phyloP scores from a whole-genome alignment of 2,329 filamentous ascomycete species.

The Xylaria sp. region DNA sequence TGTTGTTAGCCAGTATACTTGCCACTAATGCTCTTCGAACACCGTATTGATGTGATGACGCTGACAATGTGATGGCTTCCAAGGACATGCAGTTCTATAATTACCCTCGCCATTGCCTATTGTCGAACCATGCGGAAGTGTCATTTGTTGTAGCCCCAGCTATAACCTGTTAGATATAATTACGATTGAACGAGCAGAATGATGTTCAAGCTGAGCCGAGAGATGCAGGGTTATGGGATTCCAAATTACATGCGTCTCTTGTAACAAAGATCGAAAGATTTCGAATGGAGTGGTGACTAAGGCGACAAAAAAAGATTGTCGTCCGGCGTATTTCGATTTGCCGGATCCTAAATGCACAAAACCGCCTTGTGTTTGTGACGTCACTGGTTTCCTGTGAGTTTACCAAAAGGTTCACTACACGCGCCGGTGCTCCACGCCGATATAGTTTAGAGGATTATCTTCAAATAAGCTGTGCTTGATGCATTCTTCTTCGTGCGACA shows the following conservation, averaged over 20 bases:
- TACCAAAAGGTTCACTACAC: background rate
- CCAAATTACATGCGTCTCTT: background rate
- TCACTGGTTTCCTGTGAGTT: background rate
- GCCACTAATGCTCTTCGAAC: slow-evolving; percentile 20
- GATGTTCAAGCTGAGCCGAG: background rate
- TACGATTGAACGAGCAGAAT: background rate
- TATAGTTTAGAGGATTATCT: background rate
- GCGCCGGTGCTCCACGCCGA: background rate
- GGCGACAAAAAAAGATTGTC: background rate
- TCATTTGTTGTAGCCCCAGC: background rate
- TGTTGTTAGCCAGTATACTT: slow-evolving; percentile 15
- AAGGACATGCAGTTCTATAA: slow-evolving; percentile 2
- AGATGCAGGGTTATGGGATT: background rate
- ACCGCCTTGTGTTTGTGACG: background rate
- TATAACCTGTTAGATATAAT: background rate
- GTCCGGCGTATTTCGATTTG: background rate
- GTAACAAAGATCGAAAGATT: background rate
- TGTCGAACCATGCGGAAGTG: background rate
- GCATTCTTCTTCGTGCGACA: background rate
- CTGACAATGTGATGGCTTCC: slow-evolving; percentile 5
- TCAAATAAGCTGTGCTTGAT: background rate
- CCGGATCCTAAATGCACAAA: background rate
- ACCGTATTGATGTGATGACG: slow-evolving; percentile 27
- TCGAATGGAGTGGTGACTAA: background rate
- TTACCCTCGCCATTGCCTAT: background rate